Conservation (phyloP, 768 basidiomycete genomes). For the Mycena indigotica region DNA sequence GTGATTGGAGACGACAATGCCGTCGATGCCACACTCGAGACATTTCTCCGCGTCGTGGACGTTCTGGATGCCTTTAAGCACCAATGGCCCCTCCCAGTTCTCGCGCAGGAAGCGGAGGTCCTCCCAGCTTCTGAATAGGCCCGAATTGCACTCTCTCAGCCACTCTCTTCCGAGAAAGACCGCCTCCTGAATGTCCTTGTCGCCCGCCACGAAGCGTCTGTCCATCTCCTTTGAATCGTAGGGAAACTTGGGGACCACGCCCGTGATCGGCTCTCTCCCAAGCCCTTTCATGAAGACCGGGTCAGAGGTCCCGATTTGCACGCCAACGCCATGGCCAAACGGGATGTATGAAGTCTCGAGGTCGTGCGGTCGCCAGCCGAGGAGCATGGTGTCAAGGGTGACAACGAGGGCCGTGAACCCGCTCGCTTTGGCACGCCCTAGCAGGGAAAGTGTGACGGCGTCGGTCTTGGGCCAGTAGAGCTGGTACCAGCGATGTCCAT, state of each 20-base stretch:
- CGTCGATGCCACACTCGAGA: constrained; percentile 63
- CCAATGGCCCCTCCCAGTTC: constrained; percentile 76
- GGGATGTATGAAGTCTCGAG: constrained; percentile 66
- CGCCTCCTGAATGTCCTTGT: constrained; percentile 42
- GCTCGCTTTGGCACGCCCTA: constrained; percentile 63
- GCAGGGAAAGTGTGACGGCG: constrained; percentile 64
- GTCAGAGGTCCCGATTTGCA: constrained; percentile 70
- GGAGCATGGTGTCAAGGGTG: constrained; percentile 71
- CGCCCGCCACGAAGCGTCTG: constrained; percentile 45
- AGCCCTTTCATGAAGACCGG: constrained; percentile 74
- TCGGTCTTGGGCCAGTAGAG: constrained; percentile 74
- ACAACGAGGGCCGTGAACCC: constrained; percentile 76
- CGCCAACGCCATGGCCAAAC: constrained; percentile 64
- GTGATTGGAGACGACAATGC: constrained; percentile 82
- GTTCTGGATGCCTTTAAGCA: constrained; percentile 78
- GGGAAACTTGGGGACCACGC: constrained; percentile 54
- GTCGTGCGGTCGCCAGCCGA: constrained; percentile 82
- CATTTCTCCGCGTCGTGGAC: constrained; percentile 72
- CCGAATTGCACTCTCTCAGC: constrained; percentile 64
- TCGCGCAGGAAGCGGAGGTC: constrained; percentile 67
- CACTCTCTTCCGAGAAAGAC: constrained; percentile 60
- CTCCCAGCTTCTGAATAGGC: constrained; percentile 68
- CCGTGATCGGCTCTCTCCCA: constrained; percentile 45
- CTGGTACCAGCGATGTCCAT: constrained; percentile 76
- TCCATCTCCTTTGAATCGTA: constrained; percentile 55